phyloP scores from a whole-genome alignment of 345 rosid genomes.

The Limnanthes douglasii region DNA sequence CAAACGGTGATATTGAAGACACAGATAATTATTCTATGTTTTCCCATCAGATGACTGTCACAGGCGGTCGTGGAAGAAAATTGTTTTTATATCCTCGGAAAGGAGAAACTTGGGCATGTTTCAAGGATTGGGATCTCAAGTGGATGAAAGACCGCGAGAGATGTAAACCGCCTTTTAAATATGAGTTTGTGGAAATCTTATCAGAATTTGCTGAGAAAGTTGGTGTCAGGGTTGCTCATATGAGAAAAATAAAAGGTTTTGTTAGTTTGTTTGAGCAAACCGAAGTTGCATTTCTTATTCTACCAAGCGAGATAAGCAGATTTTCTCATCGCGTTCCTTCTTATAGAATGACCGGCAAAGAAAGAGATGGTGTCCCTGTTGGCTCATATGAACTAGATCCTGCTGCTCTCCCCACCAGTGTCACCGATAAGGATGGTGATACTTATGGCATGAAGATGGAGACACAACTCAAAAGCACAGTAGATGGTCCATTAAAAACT shows the following conservation, averaged over 20 bases:
- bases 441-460: constrained; percentile 7
- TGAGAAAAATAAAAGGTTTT: constrained; percentile 69
- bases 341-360: constrained; percentile 52
- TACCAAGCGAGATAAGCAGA: constrained; percentile 31
- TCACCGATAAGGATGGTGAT: constrained; percentile 8
- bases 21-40: constrained; percentile 37
- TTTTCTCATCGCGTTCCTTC: constrained; percentile 77
- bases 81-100: constrained; percentile 41
- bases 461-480: constrained; percentile 6
- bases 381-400: constrained; percentile 79
- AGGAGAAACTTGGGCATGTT: constrained; percentile 89
- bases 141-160: constrained; percentile 36
- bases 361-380: constrained; percentile 54
- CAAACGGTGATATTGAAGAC: constrained; percentile 17
- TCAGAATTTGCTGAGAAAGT: constrained; percentile 26
- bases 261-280: constrained; percentile 35
- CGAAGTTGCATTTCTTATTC: constrained; percentile 22
- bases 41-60: constrained; percentile 33
- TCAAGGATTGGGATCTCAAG: constrained; percentile 48
- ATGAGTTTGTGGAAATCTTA: constrained; percentile 54
- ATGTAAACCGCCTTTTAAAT: constrained; percentile 30
- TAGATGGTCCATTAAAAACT: constrained; percentile 2
- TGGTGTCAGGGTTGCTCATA: constrained; percentile 55
- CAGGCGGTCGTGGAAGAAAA: constrained; percentile 6
- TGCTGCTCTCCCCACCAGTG: constrained; percentile 36